A percentile compares a stretch with the other conserved stretches of the same genome.
Conservation (phyloP, 2,329 filamentous ascomycete species). For the Bipolaris gigantea region DNA sequence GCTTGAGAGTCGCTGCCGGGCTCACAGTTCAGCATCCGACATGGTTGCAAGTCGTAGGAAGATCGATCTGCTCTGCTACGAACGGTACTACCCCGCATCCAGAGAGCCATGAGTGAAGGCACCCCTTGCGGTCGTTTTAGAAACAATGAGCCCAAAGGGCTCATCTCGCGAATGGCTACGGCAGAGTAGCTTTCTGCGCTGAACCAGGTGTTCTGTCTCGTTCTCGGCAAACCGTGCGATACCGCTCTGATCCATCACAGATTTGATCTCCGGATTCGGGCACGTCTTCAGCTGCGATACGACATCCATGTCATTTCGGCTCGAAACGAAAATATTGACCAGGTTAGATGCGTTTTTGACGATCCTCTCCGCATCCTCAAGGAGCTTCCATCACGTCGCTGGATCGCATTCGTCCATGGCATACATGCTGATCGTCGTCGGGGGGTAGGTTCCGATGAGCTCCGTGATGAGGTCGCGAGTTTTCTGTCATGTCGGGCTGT, state of each 20-base stretch:
- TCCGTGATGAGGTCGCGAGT: neutral
- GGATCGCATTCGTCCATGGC: slow-evolving; percentile 42
- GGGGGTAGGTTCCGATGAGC: slow-evolving; percentile 20
- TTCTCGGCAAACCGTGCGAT: neutral
- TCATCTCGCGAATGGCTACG: neutral
- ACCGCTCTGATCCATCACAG: neutral
- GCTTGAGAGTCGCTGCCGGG: neutral
- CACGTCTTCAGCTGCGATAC: slow-evolving; percentile 16
- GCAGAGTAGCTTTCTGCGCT: neutral
- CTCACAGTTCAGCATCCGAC: neutral
- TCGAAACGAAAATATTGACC: slow-evolving; percentile 44
- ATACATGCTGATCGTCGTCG: slow-evolving; percentile 40
- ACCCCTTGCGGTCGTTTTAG: neutral
- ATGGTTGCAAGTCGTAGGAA: no score
- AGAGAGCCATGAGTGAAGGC: neutral
- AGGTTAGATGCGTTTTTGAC: slow-evolving; percentile 27
- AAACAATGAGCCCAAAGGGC: neutral
- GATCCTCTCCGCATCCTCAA: slow-evolving; percentile 32
- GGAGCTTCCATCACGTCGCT: slow-evolving; percentile 17
- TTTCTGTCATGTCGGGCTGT: neutral
- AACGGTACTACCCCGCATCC: neutral
- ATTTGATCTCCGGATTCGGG: slow-evolving; percentile 24
- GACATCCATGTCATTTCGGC: slow-evolving; percentile 35
- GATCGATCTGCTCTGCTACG: no score
- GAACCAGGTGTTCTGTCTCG: neutral